Percentiles rank a stretch among this genome's conserved stretches.
Conservation (phyloP, 768 basidiomycete species). For the Floccularia luteovirens region DNA sequence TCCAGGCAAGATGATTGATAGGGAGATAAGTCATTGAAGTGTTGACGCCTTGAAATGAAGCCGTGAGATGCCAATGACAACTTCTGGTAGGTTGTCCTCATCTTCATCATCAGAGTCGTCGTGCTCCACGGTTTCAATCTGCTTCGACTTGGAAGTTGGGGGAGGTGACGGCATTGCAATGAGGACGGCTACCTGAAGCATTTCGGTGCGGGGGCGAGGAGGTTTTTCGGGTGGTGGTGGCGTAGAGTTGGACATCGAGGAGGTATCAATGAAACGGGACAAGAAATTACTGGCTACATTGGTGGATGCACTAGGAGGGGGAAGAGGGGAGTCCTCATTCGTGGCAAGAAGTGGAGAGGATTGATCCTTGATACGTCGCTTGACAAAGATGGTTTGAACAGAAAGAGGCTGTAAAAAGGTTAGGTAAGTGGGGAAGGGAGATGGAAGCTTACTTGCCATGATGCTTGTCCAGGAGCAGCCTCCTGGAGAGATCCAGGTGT, state of each 20-base stretch:
- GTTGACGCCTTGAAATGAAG: slow-evolving; percentile 15
- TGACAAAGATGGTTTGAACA: slow-evolving; percentile 24
- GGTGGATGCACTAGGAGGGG: slow-evolving; percentile 1
- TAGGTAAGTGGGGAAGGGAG: slow-evolving; percentile 2
- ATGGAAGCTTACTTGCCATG: slow-evolving; percentile 27
- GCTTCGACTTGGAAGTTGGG: slow-evolving; percentile 12
- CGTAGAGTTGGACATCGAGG: slow-evolving; percentile 5
- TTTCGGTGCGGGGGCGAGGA: slow-evolving; percentile 17
- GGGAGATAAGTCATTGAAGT: background rate
- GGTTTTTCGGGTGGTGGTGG: too few relatives aligned
- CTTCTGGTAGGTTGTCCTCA: slow-evolving; percentile 31
- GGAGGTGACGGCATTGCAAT: slow-evolving; percentile 46
- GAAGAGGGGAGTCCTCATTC: slow-evolving; percentile 3
- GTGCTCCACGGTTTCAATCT: slow-evolving; percentile 7
- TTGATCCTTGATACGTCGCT: slow-evolving; percentile 19
- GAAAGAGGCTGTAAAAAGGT: slow-evolving; percentile 25
- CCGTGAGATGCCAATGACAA: slow-evolving; percentile 39
- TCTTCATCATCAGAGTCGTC: slow-evolving; percentile 20
- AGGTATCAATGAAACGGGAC: slow-evolving; percentile 2
- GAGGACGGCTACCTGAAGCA: slow-evolving; percentile 48
- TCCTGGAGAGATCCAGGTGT: slow-evolving; percentile 29
- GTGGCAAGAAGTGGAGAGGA: slow-evolving; percentile 8
- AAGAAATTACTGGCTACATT: background rate
- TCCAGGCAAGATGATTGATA: background rate
- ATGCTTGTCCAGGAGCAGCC: slow-evolving; percentile 38